Base-by-base conservation (phyloP, 768 basidiomycete species). In the Mycena crocata region DNA sequence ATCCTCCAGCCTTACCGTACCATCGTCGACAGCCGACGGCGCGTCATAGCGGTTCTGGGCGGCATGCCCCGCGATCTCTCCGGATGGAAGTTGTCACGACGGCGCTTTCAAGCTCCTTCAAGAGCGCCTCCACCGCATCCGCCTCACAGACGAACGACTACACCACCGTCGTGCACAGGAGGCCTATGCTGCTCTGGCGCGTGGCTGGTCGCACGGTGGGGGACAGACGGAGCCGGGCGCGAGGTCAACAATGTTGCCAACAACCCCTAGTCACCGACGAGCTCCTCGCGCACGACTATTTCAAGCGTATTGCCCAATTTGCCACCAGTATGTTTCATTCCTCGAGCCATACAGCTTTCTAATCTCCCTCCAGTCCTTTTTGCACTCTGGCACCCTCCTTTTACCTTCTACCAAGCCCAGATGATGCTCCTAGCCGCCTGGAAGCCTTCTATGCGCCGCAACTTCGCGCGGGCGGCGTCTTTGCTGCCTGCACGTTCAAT, bases 1-100 rank as follows among this genome's bases (percentile, higher is more conserved):
- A 6, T 4, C n/a, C n/a, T 24, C 8, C 44, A 68, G 67, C 0
- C 32, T 60, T 12, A 54, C 62, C 2, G 55, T 68, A 3, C 67
- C 67, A 32, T 68, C 50, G 42, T 61, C 9, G 67, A 68, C 46
- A 28, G 26, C 26, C 24, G 30, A 2, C 26, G 46, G 14, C 26
- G 46, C 24, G 24, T 48, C 26, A 48, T 48, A 6, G 62, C 55
- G 1, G 13, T 68, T 2, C 55, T 68, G 1, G 67, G 67, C 6
- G 67, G 67, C 8, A 51, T 21, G 46, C 8, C 67, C 57, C 8
- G 28, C 26, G 46, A 48, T 28, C 17, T 24, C 6, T 24, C 19
- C 8, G 46, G 24, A 48, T 48, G 46, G 46, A 48, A 30, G 24
- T 12, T 14, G 46, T 48, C 46, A 48, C 15, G 46, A 48, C 12